Evolutionary conservation across 2,329 filamentous ascomycete genomes (phyloP).

Genomic region (Dothistroma pini): DNA sequence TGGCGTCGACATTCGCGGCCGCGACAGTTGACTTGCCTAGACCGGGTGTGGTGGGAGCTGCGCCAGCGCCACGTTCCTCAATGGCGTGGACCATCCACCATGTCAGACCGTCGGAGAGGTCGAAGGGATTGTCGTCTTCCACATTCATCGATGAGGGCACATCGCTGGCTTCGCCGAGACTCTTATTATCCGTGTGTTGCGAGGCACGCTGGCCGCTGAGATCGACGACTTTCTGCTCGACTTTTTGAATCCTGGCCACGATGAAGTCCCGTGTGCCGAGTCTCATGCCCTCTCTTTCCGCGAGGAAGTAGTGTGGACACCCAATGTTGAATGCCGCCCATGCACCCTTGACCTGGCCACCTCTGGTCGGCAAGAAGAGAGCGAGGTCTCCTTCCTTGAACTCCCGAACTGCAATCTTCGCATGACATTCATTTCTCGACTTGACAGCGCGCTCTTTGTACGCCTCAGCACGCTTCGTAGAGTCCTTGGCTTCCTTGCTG

Average conservation of each 20-base stretch:
- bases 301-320: slow-evolving; percentile 93
- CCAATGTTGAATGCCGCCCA: slow-evolving; percentile 99
- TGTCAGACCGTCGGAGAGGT: slow-evolving; percentile 86
- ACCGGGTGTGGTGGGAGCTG: slow-evolving; percentile 82
- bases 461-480: slow-evolving; percentile 33
- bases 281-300: slow-evolving; percentile 85
- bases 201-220: slow-evolving; percentile 56
- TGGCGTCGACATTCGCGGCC: slow-evolving; percentile 79
- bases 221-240: slow-evolving; percentile 92
- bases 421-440: slow-evolving; percentile 78
- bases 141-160: slow-evolving; percentile 45
- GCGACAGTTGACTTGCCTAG: slow-evolving; percentile 89
- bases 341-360: slow-evolving; percentile 79
- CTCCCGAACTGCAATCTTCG: slow-evolving; percentile 92
- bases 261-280: slow-evolving; percentile 87
- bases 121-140: slow-evolving; percentile 95
- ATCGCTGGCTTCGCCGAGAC: slow-evolving; percentile 52
- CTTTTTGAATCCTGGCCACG: slow-evolving; percentile 85
- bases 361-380: slow-evolving; percentile 88
- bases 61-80: slow-evolving; percentile 75
- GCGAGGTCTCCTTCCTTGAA: slow-evolving; percentile 97
- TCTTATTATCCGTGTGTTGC: slow-evolving; percentile 42
- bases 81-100: slow-evolving; percentile 95
- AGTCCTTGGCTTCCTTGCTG: slow-evolving; percentile 76
- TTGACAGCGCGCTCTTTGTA: slow-evolving; percentile 84